Percentiles rank a stretch among this genome's conserved stretches.
Evolutionary conservation across 1,284 basidiomycete genomes (phyloP).

Genomic region (Marasmius oreades): DNA sequence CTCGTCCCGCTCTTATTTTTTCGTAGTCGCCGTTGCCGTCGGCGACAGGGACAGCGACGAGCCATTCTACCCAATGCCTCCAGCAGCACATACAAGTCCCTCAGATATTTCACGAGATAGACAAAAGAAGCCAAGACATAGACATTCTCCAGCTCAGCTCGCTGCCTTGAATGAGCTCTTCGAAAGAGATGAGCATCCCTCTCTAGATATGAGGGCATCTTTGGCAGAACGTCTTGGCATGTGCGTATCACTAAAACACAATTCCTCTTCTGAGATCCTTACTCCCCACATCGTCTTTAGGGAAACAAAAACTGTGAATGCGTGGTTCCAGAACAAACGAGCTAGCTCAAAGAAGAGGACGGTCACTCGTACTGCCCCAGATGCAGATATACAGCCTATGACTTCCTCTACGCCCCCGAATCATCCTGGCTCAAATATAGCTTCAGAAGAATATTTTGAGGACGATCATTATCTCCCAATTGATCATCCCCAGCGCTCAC

Average conservation of each 20-base stretch:
- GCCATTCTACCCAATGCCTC: constrained; percentile 14
- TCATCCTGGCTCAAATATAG: constrained; percentile 27
- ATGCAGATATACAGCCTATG: constrained; percentile 37
- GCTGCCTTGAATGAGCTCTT: constrained; percentile 73
- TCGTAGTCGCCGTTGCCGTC: background rate
- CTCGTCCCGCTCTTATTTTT: background rate
- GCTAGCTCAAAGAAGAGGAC: constrained; percentile 75
- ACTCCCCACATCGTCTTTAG: constrained; percentile 32
- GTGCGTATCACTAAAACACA: constrained; percentile 44
- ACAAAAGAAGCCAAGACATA: constrained; percentile 70
- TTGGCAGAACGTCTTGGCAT: constrained; percentile 70
- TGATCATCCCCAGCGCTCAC: constrained; percentile 30
- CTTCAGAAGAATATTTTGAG: constrained; percentile 41
- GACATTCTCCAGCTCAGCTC: constrained; percentile 67
- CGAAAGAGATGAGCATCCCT: constrained; percentile 72
- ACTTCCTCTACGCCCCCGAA: constrained; percentile 24
- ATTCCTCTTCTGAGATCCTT: constrained; percentile 20
- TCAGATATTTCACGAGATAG: constrained; percentile 23
- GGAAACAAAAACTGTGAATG: constrained; percentile 79
- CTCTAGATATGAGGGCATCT: constrained; percentile 59
- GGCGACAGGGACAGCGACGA: too few species aligned
- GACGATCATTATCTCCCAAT: constrained; percentile 38
- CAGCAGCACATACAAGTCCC: constrained; percentile 20
- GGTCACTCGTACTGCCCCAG: constrained; percentile 33
- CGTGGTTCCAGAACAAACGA: constrained; percentile 82